A percentile compares a stretch with the other conserved stretches of the same genome.
Evolutionary conservation across 768 basidiomycete genomes (phyloP).

Genomic region (Russula griseocarnosa): DNA sequence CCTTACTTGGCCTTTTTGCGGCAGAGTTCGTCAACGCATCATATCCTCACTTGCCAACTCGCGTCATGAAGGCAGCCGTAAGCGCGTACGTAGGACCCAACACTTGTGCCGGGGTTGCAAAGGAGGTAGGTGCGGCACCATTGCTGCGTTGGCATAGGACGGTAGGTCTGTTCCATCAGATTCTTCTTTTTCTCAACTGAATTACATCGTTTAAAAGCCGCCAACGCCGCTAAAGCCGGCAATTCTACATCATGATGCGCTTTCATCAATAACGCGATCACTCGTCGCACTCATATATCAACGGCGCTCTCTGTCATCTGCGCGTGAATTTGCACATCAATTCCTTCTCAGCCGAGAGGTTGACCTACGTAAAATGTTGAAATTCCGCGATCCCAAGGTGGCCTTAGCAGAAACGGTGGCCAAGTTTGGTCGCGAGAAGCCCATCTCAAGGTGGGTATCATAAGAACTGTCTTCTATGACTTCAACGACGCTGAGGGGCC

Average conservation of each 20-base stretch:
- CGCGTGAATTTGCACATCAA: conserved; percentile 84
- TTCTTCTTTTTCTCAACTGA: neutral
- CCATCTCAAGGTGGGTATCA: conserved; percentile 59
- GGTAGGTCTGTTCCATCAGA: conserved; percentile 41
- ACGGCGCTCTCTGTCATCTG: conserved; percentile 75
- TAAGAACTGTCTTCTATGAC: neutral
- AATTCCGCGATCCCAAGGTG: conserved; percentile 78
- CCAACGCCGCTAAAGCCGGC: conserved; percentile 45
- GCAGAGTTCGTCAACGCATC: conserved; percentile 74
- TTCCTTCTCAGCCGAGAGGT: conserved; percentile 85
- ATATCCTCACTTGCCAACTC: conserved; percentile 89
- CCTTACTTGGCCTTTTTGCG: conserved; percentile 86
- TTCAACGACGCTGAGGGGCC: conserved; percentile 7
- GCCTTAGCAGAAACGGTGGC: conserved; percentile 68
- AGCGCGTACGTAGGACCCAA: conserved; percentile 88
- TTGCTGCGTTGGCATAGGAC: conserved; percentile 79
- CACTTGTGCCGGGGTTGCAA: conserved; percentile 79
- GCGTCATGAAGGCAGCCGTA: conserved; percentile 86
- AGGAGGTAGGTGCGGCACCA: conserved; percentile 75
- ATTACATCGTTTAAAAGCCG: conserved; percentile 37
- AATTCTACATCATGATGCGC: conserved; percentile 76
- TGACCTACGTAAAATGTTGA: conserved; percentile 74
- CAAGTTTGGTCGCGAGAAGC: conserved; percentile 61
- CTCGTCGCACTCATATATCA: conserved; percentile 87
- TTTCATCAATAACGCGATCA: conserved; percentile 82